Conservation (phyloP, 2,329 filamentous ascomycete species). For the Botrytis squamosa region DNA sequence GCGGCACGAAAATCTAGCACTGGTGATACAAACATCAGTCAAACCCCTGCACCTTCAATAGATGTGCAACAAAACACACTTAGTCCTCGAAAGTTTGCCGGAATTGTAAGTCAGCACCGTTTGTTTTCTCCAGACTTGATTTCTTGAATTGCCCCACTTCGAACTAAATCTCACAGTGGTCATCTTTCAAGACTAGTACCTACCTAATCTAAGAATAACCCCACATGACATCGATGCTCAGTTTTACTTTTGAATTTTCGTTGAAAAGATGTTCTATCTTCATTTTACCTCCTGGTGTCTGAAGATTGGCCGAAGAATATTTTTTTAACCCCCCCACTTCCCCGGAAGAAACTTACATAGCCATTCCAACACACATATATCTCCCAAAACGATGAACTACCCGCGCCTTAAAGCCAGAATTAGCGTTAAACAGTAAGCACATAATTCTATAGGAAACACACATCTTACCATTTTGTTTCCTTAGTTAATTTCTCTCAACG, state of each 20-base stretch:
- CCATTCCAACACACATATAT: too few species aligned
- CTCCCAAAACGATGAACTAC: too few species aligned
- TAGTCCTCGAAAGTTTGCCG: not conserved
- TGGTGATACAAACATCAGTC: too few species aligned
- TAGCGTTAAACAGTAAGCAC: not conserved
- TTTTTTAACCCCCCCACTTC: too few species aligned
- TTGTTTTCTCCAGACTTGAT: not conserved
- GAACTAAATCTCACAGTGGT: not conserved
- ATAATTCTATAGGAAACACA: not conserved
- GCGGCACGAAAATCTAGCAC: not conserved
- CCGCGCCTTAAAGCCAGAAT: not conserved
- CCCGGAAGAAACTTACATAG: too few species aligned
- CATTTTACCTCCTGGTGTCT: too few species aligned
- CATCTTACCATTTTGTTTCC: not conserved
- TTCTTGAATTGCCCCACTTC: not conserved
- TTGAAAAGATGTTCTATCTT: too few species aligned
- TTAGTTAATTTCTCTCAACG: not conserved
- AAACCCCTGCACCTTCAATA: not conserved
- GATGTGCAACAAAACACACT: not conserved
- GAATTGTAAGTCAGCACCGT: accelerated
- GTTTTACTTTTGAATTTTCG: too few species aligned
- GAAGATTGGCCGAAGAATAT: too few species aligned
- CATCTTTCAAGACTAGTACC: too few species aligned
- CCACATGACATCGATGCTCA: not conserved
- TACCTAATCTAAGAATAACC: too few species aligned